These are phyloP conservation scores for Candida hungchunana DNA, from an alignment of 805 yeast species.

Conservation along the genomic window DNA sequence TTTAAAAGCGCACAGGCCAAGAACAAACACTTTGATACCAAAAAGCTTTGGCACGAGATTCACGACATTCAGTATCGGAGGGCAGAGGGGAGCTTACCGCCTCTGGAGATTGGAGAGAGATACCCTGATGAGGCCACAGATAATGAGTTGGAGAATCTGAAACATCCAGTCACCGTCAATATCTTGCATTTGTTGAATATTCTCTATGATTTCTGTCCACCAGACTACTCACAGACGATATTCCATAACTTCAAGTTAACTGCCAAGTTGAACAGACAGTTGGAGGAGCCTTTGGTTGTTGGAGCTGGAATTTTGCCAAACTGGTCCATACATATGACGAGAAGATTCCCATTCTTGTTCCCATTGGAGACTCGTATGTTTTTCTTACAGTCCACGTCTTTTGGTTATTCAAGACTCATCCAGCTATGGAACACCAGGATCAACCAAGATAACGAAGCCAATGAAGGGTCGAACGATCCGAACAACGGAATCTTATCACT, in stretches of 20 bases:
- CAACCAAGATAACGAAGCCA: conserved; percentile 36
- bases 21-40: conserved; percentile 40
- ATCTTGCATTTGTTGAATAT: conserved; percentile 47
- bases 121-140: conserved; percentile 28
- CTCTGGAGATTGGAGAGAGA: conserved; percentile 23
- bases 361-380: conserved; percentile 78
- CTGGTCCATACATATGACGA: conserved; percentile 76
- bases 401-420: conserved; percentile 82
- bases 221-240: conserved; percentile 6
- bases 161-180: conserved; percentile 29
- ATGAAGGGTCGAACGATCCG: conserved; percentile 24
- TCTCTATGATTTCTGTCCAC: conserved; percentile 32
- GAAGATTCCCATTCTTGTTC: conserved; percentile 73
- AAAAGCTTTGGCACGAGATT: conserved; percentile 51
- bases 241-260: conserved; percentile 79
- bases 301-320: conserved; percentile 83
- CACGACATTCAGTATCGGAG: conserved; percentile 50
- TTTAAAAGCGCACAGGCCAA: conserved; percentile 43
- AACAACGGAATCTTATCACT: conserved; percentile 32
- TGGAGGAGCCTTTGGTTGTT: conserved; percentile 85
- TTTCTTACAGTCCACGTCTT: conserved; percentile 82
- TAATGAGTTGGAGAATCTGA: conserved; percentile 27
- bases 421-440: conserved; percentile 66
- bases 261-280: conserved; percentile 79
- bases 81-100: conserved; percentile 27